These are phyloP conservation scores for Cubamyces sp. DNA, from an alignment of 768 basidiomycete species.

Conservation along the genomic window DNA sequence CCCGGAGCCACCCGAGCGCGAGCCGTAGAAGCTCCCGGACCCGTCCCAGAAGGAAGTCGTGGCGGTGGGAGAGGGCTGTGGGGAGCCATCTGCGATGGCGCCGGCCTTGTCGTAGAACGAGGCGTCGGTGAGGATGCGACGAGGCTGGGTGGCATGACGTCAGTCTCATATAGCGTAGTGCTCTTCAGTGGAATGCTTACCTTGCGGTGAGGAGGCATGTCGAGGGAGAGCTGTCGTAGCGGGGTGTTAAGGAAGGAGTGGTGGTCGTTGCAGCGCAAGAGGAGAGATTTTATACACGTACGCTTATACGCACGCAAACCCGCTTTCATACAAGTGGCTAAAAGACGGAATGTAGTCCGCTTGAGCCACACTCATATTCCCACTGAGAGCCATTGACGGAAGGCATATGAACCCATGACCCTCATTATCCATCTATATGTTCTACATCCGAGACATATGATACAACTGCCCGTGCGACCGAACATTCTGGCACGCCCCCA, in stretches of 20 bases:
- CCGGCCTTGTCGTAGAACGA: constrained; percentile 23
- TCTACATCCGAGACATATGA: too few species aligned
- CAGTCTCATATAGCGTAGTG: neutral
- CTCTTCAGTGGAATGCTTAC: neutral
- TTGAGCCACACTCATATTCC: too few species aligned
- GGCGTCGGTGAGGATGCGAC: constrained; percentile 12
- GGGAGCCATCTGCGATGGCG: constrained; percentile 17
- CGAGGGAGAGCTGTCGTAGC: neutral
- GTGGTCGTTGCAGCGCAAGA: neutral
- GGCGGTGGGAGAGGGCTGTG: constrained; percentile 17
- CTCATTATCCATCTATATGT: too few species aligned
- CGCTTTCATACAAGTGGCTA: too few species aligned
- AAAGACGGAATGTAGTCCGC: too few species aligned
- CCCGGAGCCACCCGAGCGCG: too few species aligned
- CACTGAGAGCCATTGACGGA: too few species aligned
- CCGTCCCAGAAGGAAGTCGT: neutral
- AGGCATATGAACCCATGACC: too few species aligned
- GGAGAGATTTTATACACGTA: neutral
- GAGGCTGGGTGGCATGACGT: constrained; percentile 1
- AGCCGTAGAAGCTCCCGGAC: neutral
- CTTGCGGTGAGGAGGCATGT: constrained; percentile 22
- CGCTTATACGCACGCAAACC: too few species aligned
- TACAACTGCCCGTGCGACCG: too few species aligned
- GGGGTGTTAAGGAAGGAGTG: neutral
- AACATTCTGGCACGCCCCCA: too few species aligned